Evolutionary conservation across 805 yeast genomes (phyloP).

Genomic region (Saccharomycopsis babjevae): DNA sequence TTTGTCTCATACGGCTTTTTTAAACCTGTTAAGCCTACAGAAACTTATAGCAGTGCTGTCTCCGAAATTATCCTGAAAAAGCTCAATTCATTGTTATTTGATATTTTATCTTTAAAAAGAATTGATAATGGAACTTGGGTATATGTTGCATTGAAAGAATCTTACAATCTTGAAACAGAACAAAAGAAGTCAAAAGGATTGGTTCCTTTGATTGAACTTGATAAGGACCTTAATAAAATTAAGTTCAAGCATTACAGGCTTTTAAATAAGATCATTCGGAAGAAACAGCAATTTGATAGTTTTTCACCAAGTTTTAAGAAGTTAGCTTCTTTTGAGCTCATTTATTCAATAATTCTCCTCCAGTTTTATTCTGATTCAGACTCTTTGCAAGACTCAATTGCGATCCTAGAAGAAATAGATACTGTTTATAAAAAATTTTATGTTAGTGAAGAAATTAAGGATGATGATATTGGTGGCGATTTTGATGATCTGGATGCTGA

Average conservation of each 20-base stretch:
- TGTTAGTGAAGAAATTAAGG: constrained; percentile 29
- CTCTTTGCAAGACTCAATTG: constrained; percentile 50
- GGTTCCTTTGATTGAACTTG: constrained; percentile 35
- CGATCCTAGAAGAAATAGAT: constrained; percentile 63
- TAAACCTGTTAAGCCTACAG: constrained; percentile 13
- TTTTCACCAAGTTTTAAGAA: constrained; percentile 27
- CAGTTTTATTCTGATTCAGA: constrained; percentile 66
- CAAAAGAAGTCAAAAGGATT: constrained; percentile 13
- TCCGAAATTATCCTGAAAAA: constrained; percentile 46
- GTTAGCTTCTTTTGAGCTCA: constrained; percentile 58
- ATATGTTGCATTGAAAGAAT: constrained; percentile 35
- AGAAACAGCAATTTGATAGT: constrained; percentile 22
- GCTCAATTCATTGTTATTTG: constrained; percentile 57
- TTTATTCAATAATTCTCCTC: constrained; percentile 65
- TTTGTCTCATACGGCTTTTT: constrained; percentile 20
- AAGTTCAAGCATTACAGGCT: constrained; percentile 39
- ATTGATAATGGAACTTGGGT: constrained; percentile 51
- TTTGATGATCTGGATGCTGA: constrained; percentile 1
- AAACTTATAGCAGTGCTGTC: constrained; percentile 22
- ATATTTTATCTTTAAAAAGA: constrained; percentile 37
- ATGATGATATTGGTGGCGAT: constrained; percentile 25
- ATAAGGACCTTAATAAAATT: constrained; percentile 43
- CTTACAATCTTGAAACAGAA: constrained; percentile 23
- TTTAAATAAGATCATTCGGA: constrained; percentile 32
- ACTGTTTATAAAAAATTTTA: constrained; percentile 42